Evolutionary conservation across 208 protist genomes (phyloP).

Genomic region (Trypanosoma scelopori): DNA sequence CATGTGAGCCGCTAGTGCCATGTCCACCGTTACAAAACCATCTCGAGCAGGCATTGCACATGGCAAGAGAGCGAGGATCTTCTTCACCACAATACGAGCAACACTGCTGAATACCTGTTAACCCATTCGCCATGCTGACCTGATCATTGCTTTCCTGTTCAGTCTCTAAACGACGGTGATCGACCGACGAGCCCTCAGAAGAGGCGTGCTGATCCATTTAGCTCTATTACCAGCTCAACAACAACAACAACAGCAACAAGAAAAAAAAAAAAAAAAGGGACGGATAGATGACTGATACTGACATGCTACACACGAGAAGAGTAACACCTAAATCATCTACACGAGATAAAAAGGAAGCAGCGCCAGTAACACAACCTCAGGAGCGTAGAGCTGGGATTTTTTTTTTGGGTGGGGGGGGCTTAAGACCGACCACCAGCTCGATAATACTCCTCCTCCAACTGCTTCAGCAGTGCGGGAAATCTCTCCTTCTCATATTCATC

Average conservation of each 20-base stretch:
- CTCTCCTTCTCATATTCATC: slow-evolving; percentile 65
- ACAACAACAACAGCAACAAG: no score
- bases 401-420: no score
- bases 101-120: background rate
- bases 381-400: no score
- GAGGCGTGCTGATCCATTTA: background rate
- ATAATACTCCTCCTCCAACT: slow-evolving; percentile 80
- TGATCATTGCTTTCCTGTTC: background rate
- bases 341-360: background rate
- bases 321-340: no score
- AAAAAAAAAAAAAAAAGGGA: background rate
- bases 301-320: no score
- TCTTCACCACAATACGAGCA: slow-evolving; percentile 90
- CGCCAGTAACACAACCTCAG: no score
- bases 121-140: background rate
- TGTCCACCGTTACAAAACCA: slow-evolving; percentile 93
- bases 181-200: background rate
- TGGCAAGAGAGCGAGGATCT: slow-evolving; percentile 75
- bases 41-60: slow-evolving; percentile 75
- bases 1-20: slow-evolving; percentile 73
- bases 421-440: slow-evolving; percentile 20
- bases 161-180: background rate
- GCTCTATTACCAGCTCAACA: background rate
- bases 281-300: background rate
- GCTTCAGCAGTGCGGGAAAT: slow-evolving; percentile 61